Evolutionary conservation across 2,329 filamentous ascomycete genomes (phyloP), one percentile per base, ranked within the genome.

Genomic region (Neocucurbitaria cava): DNA sequence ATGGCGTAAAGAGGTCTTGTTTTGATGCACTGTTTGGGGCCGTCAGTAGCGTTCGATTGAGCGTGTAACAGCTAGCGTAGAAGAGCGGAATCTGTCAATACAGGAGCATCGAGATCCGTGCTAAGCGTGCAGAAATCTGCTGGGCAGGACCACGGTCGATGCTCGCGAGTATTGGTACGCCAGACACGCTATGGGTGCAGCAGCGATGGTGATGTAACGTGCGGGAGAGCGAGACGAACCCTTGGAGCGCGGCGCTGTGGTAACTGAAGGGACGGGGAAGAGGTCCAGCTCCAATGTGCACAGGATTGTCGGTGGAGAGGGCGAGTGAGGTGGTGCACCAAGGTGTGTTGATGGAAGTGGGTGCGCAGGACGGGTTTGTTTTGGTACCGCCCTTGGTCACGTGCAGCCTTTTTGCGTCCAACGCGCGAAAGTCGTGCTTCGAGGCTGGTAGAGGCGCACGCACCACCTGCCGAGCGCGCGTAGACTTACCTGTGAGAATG

Each of bases 271-370:
- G 69, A 68, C 64, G 62, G 59, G 58, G 61, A 62, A 56, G 59
- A 66, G 60, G 64, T 65, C 70, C 70, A 68, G 70, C 72, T 72
- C 60, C 69, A 66, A 58, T 59, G 59, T 56, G 60, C 60, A 70
- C 64, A 61, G 63, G 58, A 65, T 46, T 46, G 59, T 56, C 52
- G 56, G 62, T 56, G 55, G 59, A 53, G 59, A 54, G 62, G 54
- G 60, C 53, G 59, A 57, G 54, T 56, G 55, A 63, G 58, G 53
- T 59, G 65, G 64, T 64, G 70, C 66, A 66, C 68, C 68, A 65
- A 70, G 68, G 71, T 72, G 66, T 73, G 71, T 72, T 73, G 68
- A 68, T 66, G 61, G 64, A 62, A 59, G 62, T 52, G 45, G 64
- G 62, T 56, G 68, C 61, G 66, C 64, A 54, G 58, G 64, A 56